phyloP scores from a whole-genome alignment of 306 rosid genomes.

The Hippophae gyantsensis region DNA sequence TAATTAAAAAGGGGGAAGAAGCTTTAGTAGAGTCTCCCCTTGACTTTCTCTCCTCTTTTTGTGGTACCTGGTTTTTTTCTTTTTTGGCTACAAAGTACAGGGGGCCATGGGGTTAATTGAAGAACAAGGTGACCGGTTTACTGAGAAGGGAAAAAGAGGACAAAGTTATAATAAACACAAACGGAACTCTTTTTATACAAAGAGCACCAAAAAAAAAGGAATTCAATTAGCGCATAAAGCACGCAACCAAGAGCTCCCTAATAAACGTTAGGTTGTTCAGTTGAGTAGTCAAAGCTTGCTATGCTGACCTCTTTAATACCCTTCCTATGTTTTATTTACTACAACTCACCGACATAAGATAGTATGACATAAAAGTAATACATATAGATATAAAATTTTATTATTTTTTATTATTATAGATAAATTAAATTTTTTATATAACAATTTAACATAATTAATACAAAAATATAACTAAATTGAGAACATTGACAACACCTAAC shows the following conservation, averaged over 20 bases:
- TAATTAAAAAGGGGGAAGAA: conserved; percentile 14
- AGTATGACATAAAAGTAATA: too few relatives aligned
- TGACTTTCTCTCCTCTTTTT: conserved; percentile 6
- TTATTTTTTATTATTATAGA: too few relatives aligned
- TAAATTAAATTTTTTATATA: too few relatives aligned
- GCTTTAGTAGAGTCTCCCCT: conserved; percentile 5
- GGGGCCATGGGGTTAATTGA: not conserved
- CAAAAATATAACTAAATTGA: too few relatives aligned
- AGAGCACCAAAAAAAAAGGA: conserved; percentile 42
- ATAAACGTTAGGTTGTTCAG: conserved; percentile 43
- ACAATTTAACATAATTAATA: too few relatives aligned
- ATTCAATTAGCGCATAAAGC: conserved; percentile 32
- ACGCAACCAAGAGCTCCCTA: conserved; percentile 49
- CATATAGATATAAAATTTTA: too few relatives aligned
- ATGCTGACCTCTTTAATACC: conserved; percentile 36
- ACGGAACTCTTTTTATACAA: conserved; percentile 39
- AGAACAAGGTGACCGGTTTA: not conserved
- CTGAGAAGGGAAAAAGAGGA: too few relatives aligned
- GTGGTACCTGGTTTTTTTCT: conserved; percentile 7
- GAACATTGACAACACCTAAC: not conserved
- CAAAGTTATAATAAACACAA: not conserved
- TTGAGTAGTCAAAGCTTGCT: conserved; percentile 51
- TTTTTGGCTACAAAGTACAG: too few relatives aligned
- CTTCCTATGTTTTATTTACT: conserved; percentile 13
- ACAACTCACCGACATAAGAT: not conserved